phyloP scores from a whole-genome alignment of 2,329 filamentous ascomycete species.

The Nectriaceae sp. region DNA sequence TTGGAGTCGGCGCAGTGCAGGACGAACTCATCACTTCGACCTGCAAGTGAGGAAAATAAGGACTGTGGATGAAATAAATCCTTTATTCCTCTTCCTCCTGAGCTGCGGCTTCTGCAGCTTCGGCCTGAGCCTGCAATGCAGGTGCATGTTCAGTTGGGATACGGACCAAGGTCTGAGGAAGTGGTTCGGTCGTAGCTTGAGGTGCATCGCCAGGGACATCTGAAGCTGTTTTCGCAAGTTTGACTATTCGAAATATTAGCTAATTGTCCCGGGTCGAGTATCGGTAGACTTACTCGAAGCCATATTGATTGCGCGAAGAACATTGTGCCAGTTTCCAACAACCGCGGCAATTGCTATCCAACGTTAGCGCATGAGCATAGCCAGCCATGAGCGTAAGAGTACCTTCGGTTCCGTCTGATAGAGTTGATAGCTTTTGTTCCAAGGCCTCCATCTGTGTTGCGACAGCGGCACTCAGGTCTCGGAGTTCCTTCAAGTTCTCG shows the following conservation, averaged over 20 bases:
- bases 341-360: conserved; percentile 76
- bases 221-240: conserved; percentile 64
- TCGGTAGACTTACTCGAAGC: conserved; percentile 70
- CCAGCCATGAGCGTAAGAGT: conserved; percentile 14
- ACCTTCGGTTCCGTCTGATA: conserved; percentile 84
- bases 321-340: conserved; percentile 85
- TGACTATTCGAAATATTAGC: conserved; percentile 32
- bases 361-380: conserved; percentile 19
- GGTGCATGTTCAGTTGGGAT: conserved; percentile 81
- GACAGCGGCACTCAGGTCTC: conserved; percentile 76
- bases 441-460: conserved; percentile 82
- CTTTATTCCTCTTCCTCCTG: too few species aligned
- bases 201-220: conserved; percentile 36
- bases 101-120: conserved; percentile 48
- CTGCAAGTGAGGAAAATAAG: too few species aligned
- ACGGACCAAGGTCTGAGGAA: conserved; percentile 81
- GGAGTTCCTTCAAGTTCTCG: conserved; percentile 74
- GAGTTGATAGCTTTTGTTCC: conserved; percentile 74
- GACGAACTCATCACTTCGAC: too few species aligned
- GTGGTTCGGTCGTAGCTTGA: conserved; percentile 47
- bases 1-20: too few species aligned
- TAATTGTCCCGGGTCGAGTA: too few species aligned
- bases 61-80: too few species aligned
- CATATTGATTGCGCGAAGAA: conserved; percentile 83
- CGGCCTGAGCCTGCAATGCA: conserved; percentile 61